Conservation (phyloP, 2,329 filamentous ascomycete species). For the Diaporthe sp. region DNA sequence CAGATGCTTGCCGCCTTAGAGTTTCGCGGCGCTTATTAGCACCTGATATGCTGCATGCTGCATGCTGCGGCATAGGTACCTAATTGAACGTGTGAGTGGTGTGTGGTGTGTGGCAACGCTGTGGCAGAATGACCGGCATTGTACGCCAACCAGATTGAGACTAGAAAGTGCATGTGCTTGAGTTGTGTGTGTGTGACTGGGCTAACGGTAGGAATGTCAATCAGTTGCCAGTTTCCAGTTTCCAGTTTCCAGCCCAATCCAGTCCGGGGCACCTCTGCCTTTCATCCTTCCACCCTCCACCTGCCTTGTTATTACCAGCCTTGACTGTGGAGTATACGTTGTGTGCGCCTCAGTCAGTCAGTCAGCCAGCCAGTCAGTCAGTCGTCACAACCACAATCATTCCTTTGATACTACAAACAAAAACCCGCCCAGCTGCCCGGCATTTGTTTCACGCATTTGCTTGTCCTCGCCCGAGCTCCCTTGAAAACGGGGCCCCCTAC, state of each 20-base stretch:
- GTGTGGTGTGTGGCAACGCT: not conserved
- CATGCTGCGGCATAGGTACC: not conserved
- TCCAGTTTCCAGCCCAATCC: not conserved
- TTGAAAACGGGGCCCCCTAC: conserved; percentile 18
- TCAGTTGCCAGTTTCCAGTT: not conserved
- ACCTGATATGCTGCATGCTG: conserved; percentile 17
- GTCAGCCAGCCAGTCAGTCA: not conserved
- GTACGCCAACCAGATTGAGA: conserved; percentile 5
- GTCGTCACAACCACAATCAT: not conserved
- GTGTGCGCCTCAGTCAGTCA: not conserved
- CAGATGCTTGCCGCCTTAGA: conserved; percentile 8
- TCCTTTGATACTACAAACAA: conserved; percentile 20
- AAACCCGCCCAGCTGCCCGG: not conserved
- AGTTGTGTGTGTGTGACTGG: not conserved
- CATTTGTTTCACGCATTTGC: conserved; percentile 8
- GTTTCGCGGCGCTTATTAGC: conserved; percentile 17
- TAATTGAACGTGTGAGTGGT: not conserved
- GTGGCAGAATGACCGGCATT: not conserved
- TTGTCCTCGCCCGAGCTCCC: conserved; percentile 4
- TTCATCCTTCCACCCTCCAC: conserved; percentile 12
- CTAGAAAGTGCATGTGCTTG: conserved; percentile 6
- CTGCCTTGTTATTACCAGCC: not conserved
- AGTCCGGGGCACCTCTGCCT: not conserved
- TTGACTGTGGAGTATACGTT: not conserved
- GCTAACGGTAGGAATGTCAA: not conserved